Conservation (phyloP, 129 eudicot species). For the Pittosporum tobira region DNA sequence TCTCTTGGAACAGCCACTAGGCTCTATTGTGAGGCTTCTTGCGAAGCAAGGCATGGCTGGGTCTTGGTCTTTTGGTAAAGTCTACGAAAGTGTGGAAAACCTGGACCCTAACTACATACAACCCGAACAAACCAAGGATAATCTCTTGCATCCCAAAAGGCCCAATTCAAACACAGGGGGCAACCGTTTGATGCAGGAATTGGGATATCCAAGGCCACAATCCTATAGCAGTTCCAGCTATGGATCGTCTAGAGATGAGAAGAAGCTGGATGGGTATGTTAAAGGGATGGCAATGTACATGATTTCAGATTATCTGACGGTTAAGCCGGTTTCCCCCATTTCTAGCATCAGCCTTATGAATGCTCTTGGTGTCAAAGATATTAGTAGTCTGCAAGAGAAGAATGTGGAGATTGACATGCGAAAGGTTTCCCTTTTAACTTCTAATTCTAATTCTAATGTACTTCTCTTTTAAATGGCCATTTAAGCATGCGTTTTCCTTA, state of each 20-base stretch:
- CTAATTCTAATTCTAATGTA: too few species aligned
- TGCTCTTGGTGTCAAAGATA: background rate
- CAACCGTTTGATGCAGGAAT: conserved; percentile 4
- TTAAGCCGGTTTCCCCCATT: background rate
- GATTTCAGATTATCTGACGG: background rate
- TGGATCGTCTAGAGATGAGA: background rate
- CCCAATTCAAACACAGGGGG: background rate
- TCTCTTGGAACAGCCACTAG: conserved; percentile 4
- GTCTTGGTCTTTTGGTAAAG: background rate
- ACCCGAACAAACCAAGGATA: background rate
- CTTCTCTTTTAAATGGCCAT: too few species aligned
- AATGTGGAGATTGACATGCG: background rate
- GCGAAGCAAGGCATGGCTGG: background rate
- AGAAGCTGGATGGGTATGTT: conserved; percentile 5
- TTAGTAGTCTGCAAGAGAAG: background rate
- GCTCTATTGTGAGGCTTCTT: background rate
- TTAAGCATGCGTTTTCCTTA: too few species aligned
- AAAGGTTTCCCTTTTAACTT: background rate
- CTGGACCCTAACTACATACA: background rate
- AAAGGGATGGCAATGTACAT: background rate
- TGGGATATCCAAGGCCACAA: background rate
- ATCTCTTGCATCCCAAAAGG: background rate
- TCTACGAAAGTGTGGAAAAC: conserved; percentile 2
- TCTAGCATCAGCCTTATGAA: background rate
- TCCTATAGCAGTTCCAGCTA: background rate